phyloP scores from a whole-genome alignment of 768 basidiomycete genomes.

The Panus rudis region DNA sequence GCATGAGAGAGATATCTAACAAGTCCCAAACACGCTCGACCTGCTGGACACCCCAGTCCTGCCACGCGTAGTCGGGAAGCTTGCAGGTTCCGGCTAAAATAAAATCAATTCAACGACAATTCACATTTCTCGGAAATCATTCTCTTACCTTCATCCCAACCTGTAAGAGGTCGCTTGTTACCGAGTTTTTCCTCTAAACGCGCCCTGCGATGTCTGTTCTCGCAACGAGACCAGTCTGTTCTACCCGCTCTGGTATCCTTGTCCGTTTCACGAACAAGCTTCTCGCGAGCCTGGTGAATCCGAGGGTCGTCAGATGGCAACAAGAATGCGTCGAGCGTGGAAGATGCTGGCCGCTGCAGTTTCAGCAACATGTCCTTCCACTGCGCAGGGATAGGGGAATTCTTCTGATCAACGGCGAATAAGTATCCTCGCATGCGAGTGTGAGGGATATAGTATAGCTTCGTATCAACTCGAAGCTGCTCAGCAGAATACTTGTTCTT shows the following conservation, averaged over 20 bases:
- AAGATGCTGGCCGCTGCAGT: slow-evolving; percentile 78
- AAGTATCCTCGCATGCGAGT: slow-evolving; percentile 89
- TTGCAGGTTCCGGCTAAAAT: slow-evolving; percentile 70
- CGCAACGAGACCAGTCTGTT: slow-evolving; percentile 88
- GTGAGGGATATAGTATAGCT: slow-evolving; percentile 90
- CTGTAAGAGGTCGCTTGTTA: slow-evolving; percentile 76
- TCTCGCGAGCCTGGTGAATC: slow-evolving; percentile 83
- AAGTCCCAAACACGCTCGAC: slow-evolving; percentile 95
- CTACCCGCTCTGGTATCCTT: slow-evolving; percentile 66
- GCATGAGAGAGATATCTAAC: slow-evolving; percentile 85
- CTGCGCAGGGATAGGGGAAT: slow-evolving; percentile 50
- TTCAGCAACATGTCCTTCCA: slow-evolving; percentile 64
- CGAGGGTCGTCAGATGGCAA: slow-evolving; percentile 86
- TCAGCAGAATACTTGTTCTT: slow-evolving; percentile 70
- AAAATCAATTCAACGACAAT: not conserved
- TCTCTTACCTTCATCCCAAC: slow-evolving; percentile 81
- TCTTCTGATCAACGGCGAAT: slow-evolving; percentile 63
- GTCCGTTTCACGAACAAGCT: slow-evolving; percentile 65
- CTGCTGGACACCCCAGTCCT: slow-evolving; percentile 88
- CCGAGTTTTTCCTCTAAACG: slow-evolving; percentile 81
- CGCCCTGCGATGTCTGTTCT: slow-evolving; percentile 84
- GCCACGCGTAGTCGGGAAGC: slow-evolving; percentile 86
- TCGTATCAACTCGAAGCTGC: slow-evolving; percentile 69
- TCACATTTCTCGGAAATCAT: slow-evolving; percentile 2
- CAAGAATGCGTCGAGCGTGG: slow-evolving; percentile 87